Evolutionary conservation across 176 grass and related monocot genomes (phyloP).

Genomic region (Aegilops bicornis): DNA sequence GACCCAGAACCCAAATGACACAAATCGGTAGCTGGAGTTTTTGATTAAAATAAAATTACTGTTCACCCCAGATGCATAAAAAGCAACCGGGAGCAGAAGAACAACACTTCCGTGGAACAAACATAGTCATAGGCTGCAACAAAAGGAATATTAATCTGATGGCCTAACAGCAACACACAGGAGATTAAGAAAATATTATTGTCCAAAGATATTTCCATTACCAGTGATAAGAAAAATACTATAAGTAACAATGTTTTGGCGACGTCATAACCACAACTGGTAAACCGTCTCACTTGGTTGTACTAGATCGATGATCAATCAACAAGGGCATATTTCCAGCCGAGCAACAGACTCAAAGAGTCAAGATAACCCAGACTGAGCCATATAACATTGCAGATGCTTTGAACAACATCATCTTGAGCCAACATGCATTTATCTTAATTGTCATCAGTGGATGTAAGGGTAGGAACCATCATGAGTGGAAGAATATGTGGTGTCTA

Average conservation of each 20-base stretch:
- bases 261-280: background rate
- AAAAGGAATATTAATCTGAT: background rate
- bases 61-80: too few species aligned
- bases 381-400: background rate
- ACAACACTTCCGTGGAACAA: too few species aligned
- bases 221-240: background rate
- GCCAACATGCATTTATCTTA: background rate
- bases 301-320: background rate
- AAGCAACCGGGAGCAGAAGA: too few species aligned
- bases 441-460: background rate
- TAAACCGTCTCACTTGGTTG: background rate
- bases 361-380: background rate
- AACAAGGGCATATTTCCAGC: background rate
- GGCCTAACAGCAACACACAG: background rate
- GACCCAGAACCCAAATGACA: too few species aligned
- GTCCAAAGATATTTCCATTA: background rate
- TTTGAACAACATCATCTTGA: background rate
- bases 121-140: too few species aligned
- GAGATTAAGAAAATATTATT: background rate
- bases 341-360: background rate
- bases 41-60: too few species aligned
- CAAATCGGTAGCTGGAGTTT: too few species aligned
- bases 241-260: background rate
- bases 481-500: background rate
- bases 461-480: background rate